Conservation (phyloP, 768 basidiomycete genomes). For the Panellus pusillus region DNA sequence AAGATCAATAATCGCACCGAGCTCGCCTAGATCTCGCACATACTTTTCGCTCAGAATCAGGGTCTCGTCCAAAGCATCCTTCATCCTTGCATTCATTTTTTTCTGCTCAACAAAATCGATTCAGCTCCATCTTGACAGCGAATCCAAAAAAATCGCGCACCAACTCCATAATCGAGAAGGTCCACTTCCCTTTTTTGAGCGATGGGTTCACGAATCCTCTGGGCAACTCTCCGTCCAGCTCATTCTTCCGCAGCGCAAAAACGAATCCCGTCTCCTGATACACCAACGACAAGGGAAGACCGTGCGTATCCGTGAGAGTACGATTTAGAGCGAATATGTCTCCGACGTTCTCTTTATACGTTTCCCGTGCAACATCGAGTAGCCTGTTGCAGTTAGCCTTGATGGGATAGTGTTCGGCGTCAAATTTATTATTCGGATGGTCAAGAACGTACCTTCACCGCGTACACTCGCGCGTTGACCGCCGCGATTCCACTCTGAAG, state of each 20-base stretch:
- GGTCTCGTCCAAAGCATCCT: slow-evolving; percentile 88
- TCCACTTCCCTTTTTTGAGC: slow-evolving; percentile 66
- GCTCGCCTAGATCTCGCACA: slow-evolving; percentile 7
- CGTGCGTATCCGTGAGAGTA: slow-evolving; percentile 58
- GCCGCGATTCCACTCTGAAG: slow-evolving; percentile 67
- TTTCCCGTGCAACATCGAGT: slow-evolving; percentile 93
- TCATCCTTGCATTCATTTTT: slow-evolving; percentile 86
- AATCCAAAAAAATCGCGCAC: slow-evolving; percentile 40
- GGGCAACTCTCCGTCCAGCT: slow-evolving; percentile 67
- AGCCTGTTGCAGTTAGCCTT: slow-evolving; percentile 78
- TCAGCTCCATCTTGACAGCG: background rate
- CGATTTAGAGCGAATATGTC: slow-evolving; percentile 78
- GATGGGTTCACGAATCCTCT: slow-evolving; percentile 68
- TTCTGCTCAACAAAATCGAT: slow-evolving; percentile 47
- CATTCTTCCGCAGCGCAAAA: slow-evolving; percentile 66
- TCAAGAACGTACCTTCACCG: slow-evolving; percentile 59
- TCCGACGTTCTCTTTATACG: slow-evolving; percentile 88
- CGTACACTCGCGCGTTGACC: slow-evolving; percentile 83
- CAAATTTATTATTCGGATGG: background rate
- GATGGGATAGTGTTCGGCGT: background rate
- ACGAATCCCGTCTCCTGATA: slow-evolving; percentile 78
- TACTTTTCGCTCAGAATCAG: slow-evolving; percentile 83
- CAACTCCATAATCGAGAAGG: slow-evolving; percentile 80
- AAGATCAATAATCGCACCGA: background rate
- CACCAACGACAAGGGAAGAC: slow-evolving; percentile 61